Evolutionary conservation across 768 basidiomycete genomes (phyloP).

Genomic region (Cyclocybe aegerita): DNA sequence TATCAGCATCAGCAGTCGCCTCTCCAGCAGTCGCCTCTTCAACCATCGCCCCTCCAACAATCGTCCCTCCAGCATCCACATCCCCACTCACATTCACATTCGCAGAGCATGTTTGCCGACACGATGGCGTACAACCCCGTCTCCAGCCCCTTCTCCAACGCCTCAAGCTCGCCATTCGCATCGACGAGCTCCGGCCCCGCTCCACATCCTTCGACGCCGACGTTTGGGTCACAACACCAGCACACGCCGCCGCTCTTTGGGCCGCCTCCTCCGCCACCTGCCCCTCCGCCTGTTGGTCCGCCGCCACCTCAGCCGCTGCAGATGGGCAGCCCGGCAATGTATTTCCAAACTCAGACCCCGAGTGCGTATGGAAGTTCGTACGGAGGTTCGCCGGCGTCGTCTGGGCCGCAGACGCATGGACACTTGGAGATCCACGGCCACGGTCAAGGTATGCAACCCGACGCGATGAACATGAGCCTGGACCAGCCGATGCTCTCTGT

Average conservation of each 20-base stretch:
- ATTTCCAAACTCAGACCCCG: conserved; percentile 17
- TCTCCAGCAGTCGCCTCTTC: too few relatives aligned
- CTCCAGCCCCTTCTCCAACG: conserved; percentile 27
- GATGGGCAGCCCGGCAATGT: conserved; percentile 12
- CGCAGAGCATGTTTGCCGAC: conserved; percentile 10
- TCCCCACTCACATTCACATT: not conserved
- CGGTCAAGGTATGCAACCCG: conserved; percentile 8
- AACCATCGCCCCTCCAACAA: conserved; percentile 6
- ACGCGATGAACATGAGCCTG: conserved; percentile 7
- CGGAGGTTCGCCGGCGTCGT: conserved; percentile 4
- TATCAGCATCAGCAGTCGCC: conserved; percentile 8
- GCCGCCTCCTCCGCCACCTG: conserved; percentile 6
- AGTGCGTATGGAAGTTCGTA: conserved; percentile 15
- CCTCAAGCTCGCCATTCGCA: conserved; percentile 30
- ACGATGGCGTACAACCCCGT: conserved; percentile 7
- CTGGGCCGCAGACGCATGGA: not conserved
- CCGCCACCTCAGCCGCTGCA: too few relatives aligned
- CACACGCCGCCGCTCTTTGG: conserved; percentile 26
- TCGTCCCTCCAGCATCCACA: not conserved
- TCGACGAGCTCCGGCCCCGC: conserved; percentile 19
- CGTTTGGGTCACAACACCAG: conserved; percentile 9
- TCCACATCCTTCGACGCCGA: conserved; percentile 27
- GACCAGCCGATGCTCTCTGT: conserved; percentile 17
- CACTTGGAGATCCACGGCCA: not conserved
- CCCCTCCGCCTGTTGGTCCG: not conserved